Base-by-base conservation (phyloP, 805 yeast species). In the Candida namnaoensis region DNA sequence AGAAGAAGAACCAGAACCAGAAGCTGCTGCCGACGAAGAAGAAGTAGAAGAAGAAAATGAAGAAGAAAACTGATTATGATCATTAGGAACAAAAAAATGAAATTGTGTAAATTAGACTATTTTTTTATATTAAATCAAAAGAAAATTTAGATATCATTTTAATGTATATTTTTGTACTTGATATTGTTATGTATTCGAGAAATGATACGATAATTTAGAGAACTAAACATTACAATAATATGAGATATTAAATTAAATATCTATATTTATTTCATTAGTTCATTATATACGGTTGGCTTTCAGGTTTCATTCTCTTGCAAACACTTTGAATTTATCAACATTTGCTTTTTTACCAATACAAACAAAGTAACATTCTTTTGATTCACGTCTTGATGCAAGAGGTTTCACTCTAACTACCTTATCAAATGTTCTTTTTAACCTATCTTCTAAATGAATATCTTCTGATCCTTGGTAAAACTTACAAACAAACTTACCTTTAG, bases 391-490 rank as follows among this genome's bases (percentile, higher is more conserved):
- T 27, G 90, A 80, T 1, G 97, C 88, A 9, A 65, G 68, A 0
- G 99, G 99, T 57, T 93, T 93, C 52, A 73, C 78, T 41, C 86
- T 67, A 39, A 64, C 59, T 0, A 88, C 96, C 39, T 64, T 71
- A 3, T 64, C 61, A 60, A 93, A 93, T 14, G 76, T 76, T 38
- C 60, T 62, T 30, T 65, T 62, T 45, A 91, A 62, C 50, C 85
- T 66, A 14, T 61, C 54, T 49, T 84, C 84, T n/a, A 91, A 65
- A 5, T 69, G 56, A 12, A 53, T 55, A 52, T 88, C 97, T 50
- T 88, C 95, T 34, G 72, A 68, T 0, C 99, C 99, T 0, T 90
- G 75, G 59, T 76, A 90, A 51, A 80, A 82, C 61, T 93, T 93
- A 68, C 95, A 83, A 12, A 88, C 82, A 53, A 87, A 75, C 10